Conservation (phyloP, 73 alveolate genomes). For the Symbiodinium natans region DNA sequence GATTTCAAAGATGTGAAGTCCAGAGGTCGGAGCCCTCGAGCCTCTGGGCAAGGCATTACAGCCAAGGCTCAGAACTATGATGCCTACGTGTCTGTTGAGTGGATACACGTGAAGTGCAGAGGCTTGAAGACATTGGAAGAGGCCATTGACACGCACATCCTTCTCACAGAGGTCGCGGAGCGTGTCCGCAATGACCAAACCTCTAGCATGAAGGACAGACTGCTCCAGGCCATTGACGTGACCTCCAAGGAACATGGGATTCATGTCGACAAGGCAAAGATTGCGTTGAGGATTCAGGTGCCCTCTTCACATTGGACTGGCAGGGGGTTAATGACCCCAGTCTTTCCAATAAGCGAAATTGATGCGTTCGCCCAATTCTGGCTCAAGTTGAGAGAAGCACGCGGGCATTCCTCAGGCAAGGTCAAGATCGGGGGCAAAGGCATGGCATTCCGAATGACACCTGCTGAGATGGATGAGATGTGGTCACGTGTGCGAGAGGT, state of each 20-base stretch:
- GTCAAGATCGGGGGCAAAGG: slow-evolving; percentile 18
- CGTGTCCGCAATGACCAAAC: neutral
- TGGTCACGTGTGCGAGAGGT: slow-evolving; percentile 14
- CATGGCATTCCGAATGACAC: slow-evolving; percentile 17
- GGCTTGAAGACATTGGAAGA: slow-evolving; percentile 8
- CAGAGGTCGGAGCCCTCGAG: neutral
- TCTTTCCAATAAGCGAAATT: neutral
- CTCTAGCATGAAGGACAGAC: neutral
- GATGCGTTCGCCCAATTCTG: neutral
- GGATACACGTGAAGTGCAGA: neutral
- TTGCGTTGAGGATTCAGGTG: neutral
- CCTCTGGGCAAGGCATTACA: neutral
- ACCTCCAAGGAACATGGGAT: neutral
- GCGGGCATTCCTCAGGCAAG: neutral
- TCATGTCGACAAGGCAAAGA: neutral
- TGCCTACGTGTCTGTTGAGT: neutral
- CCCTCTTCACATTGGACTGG: slow-evolving; percentile 43
- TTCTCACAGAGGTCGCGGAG: neutral
- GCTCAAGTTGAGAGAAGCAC: slow-evolving; percentile 3
- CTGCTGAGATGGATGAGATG: neutral
- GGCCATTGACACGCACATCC: neutral
- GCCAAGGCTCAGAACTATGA: neutral
- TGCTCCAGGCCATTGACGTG: neutral
- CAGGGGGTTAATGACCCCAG: neutral
- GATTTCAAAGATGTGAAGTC: neutral